Percentiles rank a stretch among this genome's conserved stretches.
These are phyloP conservation scores for Taiozyma sp. DNA, from an alignment of 1,139 yeast species.

Conservation along the genomic window DNA sequence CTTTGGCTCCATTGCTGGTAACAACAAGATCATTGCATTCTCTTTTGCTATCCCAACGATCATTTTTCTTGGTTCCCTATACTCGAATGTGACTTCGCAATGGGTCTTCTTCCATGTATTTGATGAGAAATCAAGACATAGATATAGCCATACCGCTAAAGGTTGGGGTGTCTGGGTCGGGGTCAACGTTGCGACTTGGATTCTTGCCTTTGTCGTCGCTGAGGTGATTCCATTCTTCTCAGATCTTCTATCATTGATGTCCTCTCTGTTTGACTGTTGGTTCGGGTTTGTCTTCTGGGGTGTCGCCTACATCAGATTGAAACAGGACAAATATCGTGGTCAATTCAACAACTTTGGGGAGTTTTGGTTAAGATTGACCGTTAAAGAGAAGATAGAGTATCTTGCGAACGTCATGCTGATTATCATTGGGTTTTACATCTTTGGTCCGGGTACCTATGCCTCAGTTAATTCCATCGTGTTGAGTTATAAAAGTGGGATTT, in stretches of 20 bases:
- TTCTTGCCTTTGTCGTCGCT: slow-evolving; percentile 50
- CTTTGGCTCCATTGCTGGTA: slow-evolving; percentile 44
- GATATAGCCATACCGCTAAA: slow-evolving; percentile 40
- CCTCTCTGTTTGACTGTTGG: slow-evolving; percentile 61
- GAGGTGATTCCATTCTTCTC: slow-evolving; percentile 61
- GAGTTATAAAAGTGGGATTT: slow-evolving; percentile 40
- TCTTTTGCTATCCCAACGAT: slow-evolving; percentile 59
- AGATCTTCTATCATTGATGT: slow-evolving; percentile 52
- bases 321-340: slow-evolving; percentile 26
- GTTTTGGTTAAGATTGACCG: slow-evolving; percentile 25
- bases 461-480: slow-evolving; percentile 46
- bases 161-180: slow-evolving; percentile 52
- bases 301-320: slow-evolving; percentile 46
- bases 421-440: slow-evolving; percentile 42
- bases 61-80: slow-evolving; percentile 49
- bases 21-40: slow-evolving; percentile 48
- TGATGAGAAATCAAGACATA: slow-evolving; percentile 36
- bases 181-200: slow-evolving; percentile 41
- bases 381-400: slow-evolving; percentile 31
- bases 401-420: slow-evolving; percentile 35
- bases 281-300: slow-evolving; percentile 65
- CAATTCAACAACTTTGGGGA: slow-evolving; percentile 23
- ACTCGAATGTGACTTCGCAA: slow-evolving; percentile 49
- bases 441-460: slow-evolving; percentile 57
- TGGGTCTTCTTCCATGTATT: slow-evolving; percentile 44